These are phyloP conservation scores for Globisporangium okanoganense DNA, from an alignment of 352 stramenopile genomes.

Conservation along the genomic window DNA sequence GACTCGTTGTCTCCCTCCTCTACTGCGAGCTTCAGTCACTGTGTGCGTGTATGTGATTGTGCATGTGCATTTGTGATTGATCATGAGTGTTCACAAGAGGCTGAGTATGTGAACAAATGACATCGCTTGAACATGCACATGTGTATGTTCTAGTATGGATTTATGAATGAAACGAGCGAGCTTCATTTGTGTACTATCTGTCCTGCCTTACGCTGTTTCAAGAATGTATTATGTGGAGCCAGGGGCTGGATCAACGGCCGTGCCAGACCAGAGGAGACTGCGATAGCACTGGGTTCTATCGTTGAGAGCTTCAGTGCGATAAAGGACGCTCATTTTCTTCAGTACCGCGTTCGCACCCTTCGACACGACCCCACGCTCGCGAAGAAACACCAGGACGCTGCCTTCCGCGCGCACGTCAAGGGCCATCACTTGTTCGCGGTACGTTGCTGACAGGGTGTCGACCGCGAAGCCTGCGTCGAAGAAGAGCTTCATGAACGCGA, in stretches of 20 bases:
- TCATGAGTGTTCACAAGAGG: background rate
- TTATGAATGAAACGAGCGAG: background rate
- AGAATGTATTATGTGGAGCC: constrained; percentile 1
- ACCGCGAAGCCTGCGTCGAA: background rate
- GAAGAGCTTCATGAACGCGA: too few relatives aligned
- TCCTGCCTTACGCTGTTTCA: background rate
- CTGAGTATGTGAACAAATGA: too few relatives aligned
- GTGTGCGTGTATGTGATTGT: background rate
- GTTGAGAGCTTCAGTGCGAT: background rate
- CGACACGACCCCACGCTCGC: background rate
- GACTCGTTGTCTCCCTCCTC: too few relatives aligned
- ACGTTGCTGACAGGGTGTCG: background rate
- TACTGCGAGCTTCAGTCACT: background rate
- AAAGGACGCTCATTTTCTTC: background rate
- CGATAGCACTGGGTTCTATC: background rate
- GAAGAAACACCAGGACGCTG: background rate
- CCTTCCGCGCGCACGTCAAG: background rate
- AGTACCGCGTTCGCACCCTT: background rate
- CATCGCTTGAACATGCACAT: background rate
- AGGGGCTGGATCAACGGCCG: background rate
- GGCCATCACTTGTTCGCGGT: background rate
- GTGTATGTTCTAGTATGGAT: background rate
- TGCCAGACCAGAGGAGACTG: background rate
- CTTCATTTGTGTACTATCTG: background rate
- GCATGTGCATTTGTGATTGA: background rate